These are phyloP conservation scores for Nannochloris sp. DNA, from an alignment of 139 green algal genomes.

Conservation along the genomic window DNA sequence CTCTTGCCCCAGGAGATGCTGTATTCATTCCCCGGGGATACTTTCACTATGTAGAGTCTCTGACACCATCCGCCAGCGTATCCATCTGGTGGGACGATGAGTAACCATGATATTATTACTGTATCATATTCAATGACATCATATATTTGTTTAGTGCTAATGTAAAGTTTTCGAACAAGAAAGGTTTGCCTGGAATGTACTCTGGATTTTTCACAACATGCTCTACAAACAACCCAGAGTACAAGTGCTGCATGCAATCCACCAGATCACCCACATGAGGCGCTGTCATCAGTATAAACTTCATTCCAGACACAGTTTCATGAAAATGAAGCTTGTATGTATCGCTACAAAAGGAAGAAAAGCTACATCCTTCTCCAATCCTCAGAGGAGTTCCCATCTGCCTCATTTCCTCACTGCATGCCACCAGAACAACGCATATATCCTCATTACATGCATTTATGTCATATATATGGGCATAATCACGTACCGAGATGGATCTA, in stretches of 20 bases:
- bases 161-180: conserved; percentile 53
- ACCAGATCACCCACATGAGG: conserved; percentile 52
- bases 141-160: conserved; percentile 45
- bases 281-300: conserved; percentile 79
- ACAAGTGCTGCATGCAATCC: conserved; percentile 66
- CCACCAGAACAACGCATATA: no score
- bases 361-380: conserved; percentile 68
- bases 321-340: conserved; percentile 90
- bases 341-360: conserved; percentile 72
- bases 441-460: no score
- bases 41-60: conserved; percentile 84
- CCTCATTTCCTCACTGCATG: conserved; percentile 45
- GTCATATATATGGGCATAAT: neutral
- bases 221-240: conserved; percentile 67
- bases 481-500: conserved; percentile 70
- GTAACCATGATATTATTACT: conserved; percentile 25
- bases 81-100: conserved; percentile 77
- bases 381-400: conserved; percentile 58
- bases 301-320: conserved; percentile 81
- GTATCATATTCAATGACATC: conserved; percentile 2
- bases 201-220: conserved; percentile 78
- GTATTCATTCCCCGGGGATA: conserved; percentile 82
- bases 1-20: conserved; percentile 69
- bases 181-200: conserved; percentile 59
- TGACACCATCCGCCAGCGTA: conserved; percentile 67